Percentiles rank a stretch among this genome's conserved stretches.
Conservation (phyloP, 176 grass and related monocot species). For the Oryza meyeriana region DNA sequence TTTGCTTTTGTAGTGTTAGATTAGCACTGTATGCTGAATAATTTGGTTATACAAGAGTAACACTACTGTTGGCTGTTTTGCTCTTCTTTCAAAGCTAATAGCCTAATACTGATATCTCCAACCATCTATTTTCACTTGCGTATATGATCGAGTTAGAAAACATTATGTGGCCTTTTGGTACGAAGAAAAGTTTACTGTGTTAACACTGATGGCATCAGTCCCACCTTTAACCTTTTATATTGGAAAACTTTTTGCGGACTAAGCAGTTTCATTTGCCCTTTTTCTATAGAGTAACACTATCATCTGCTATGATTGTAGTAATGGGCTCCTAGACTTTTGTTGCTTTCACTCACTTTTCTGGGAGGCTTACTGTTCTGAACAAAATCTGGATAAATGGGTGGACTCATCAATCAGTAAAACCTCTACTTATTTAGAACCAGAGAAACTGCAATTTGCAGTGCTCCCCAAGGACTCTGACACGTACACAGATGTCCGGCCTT, state of each 20-base stretch:
- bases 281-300: background rate
- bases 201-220: background rate
- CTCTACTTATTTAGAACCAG: background rate
- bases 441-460: background rate
- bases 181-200: background rate
- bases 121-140: background rate
- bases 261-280: background rate
- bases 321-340: background rate
- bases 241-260: background rate
- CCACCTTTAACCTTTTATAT: background rate
- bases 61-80: background rate
- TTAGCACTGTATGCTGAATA: background rate
- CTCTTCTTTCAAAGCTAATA: background rate
- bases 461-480: background rate
- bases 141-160: background rate
- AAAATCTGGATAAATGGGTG: background rate
- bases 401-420: background rate
- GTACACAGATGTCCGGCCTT: background rate
- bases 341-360: slow-evolving; percentile 15
- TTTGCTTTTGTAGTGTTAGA: background rate
- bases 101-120: background rate
- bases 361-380: background rate
- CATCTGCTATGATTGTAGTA: background rate
- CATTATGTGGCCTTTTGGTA: background rate
- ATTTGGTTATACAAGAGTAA: background rate